Evolutionary conservation across 2,329 filamentous ascomycete genomes (phyloP), one percentile per base, ranked within the genome.

Genomic region (Aspergillus sp.): DNA sequence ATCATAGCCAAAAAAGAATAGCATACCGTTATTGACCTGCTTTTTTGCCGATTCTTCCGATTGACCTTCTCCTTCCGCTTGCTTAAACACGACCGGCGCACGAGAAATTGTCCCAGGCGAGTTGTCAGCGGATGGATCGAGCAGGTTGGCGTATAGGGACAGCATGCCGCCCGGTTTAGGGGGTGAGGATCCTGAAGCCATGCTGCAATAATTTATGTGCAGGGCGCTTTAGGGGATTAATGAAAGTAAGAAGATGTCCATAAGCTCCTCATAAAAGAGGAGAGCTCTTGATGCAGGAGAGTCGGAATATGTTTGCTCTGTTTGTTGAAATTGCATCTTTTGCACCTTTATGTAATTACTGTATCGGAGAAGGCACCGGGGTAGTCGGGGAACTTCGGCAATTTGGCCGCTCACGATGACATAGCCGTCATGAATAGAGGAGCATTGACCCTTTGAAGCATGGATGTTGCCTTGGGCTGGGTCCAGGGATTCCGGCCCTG

Each of bases 131-230:
- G 72, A 71, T 3, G 77, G 73, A 66, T 91, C 88, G 62, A 95
- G 85, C 43, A 96, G 83, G 72, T 96, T 90, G 54, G 90, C 92
- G 72, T 96, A 96, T 5, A 96, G 85, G 17, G 90, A 93, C 64
- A 91, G 79, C 56, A 82, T 81, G 6, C 69, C 67, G 56, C 79
- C 76, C 56, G 78, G 75, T 58, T 70, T 71, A 2, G 68, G 54
- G 5, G 67, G 63, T 12, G 58, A 63, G 3, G 66, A 60, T 32
- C 73, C 69, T 34, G 70, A 68, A 30, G 69, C 62, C 71, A 76
- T 76, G 24, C 36, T 57, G 52, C 15, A 24, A 53, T 26, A n/a
- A 36, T 13, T 34, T 15, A 18, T 41, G 20, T 22, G 24, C 36
- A 4, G 12, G n/a, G n/a, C n/a, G 9, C 20, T 41, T 12, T n/a